Base-by-base conservation (phyloP, 129 eudicot species). In the Pulicaria dysenterica region DNA sequence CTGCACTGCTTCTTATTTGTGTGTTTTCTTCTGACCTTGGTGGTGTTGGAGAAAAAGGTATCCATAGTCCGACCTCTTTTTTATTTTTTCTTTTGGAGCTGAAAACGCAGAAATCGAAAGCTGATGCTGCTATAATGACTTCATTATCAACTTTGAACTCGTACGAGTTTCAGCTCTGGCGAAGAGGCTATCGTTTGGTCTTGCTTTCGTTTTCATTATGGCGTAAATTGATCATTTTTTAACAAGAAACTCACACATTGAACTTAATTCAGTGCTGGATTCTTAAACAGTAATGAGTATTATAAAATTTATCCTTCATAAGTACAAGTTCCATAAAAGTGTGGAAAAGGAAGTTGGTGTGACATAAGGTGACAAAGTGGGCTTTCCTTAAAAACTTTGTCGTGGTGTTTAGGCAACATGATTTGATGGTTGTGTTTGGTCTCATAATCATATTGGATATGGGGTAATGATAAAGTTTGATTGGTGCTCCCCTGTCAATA, bases 1-100 rank as follows among this genome's bases (percentile, higher is more conserved):
- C 66, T 78, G 61, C 77, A 53, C 55, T 72, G 67, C 49, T 68
- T 58, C 59, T 64, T 56, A 73, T 50, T 64, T 75, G 71, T 65
- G 77, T 43, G 61, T 60, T 8, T 14, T 7, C 41, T 44, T 53
- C 38, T 34, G 6, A 11, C 36, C 16, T 49, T 50, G 40, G 16
- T 73, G 13, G 39, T 62, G 70, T 47, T 49, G 13, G 70, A 50
- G 62, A 48, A 38, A 24, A 17, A 13, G 6, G 49, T 54, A 41
- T 36, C 31, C 64, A 9, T 2, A 24, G 31, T 2, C 31, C 31
- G 31, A 24, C 2, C 2, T 24, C 31, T 24, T 24, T 24, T 24
- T 39, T 31, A 15, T 17, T 19, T 64, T 13, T 17, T 19, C 51
- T 13, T 8, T 6, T 4, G 72, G 38, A 74, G 71, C 70, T 36